phyloP scores from a whole-genome alignment of 805 yeast species.

The Candida gorgasii region DNA sequence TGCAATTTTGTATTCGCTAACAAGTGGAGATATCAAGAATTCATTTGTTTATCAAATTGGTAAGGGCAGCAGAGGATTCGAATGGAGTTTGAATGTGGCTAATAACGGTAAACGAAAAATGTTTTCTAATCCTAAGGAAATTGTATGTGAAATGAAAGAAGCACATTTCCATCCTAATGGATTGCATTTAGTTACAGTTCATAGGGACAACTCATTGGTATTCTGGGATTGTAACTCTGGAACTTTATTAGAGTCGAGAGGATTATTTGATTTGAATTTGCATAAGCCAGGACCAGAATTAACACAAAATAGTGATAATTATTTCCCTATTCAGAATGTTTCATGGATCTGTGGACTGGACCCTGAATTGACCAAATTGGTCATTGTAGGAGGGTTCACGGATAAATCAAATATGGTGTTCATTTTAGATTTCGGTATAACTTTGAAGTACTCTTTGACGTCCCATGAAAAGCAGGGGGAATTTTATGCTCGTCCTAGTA shows the following conservation, averaged over 20 bases:
- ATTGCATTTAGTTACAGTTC: constrained; percentile 73
- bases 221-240: constrained; percentile 94
- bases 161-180: constrained; percentile 94
- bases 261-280: constrained; percentile 63
- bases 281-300: constrained; percentile 47
- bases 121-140: constrained; percentile 38
- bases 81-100: constrained; percentile 26
- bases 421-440: constrained; percentile 73
- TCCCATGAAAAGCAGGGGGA: constrained; percentile 81
- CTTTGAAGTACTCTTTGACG: constrained; percentile 77
- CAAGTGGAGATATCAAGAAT: constrained; percentile 57
- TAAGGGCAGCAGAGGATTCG: constrained; percentile 66
- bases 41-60: constrained; percentile 62
- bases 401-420: constrained; percentile 32
- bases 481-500: constrained; percentile 66
- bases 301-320: constrained; percentile 15
- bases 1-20: constrained; percentile 69
- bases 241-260: constrained; percentile 69
- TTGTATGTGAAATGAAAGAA: constrained; percentile 35
- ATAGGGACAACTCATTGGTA: constrained; percentile 79
- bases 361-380: constrained; percentile 75
- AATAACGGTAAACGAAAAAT: constrained; percentile 43
- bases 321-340: constrained; percentile 51
- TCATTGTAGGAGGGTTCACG: constrained; percentile 69
- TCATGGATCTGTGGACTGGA: constrained; percentile 80